phyloP scores from a whole-genome alignment of 805 yeast species.

The Candida tibetensis region DNA sequence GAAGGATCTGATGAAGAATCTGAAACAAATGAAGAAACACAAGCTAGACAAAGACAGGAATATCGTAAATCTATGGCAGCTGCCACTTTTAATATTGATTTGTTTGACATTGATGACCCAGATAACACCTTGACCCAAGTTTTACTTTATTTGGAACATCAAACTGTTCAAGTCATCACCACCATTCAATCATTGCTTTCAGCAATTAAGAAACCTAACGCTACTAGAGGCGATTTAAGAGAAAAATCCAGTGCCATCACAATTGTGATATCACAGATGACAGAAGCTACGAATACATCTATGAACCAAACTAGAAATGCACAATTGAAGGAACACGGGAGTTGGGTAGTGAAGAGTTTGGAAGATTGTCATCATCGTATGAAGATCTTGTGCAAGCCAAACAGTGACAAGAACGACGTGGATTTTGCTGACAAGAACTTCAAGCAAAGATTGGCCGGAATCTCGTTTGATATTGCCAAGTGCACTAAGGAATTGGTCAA shows the following conservation, averaged over 20 bases:
- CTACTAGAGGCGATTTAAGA: conserved; percentile 71
- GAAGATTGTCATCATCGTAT: conserved; percentile 84
- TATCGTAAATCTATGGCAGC: conserved; percentile 48
- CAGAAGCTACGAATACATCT: conserved; percentile 80
- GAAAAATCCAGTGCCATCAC: conserved; percentile 74
- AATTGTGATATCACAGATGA: conserved; percentile 78
- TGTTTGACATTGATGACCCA: conserved; percentile 79
- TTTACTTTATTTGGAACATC: conserved; percentile 83
- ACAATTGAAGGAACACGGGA: conserved; percentile 83
- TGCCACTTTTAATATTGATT: conserved; percentile 64
- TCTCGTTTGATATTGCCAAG: conserved; percentile 94
- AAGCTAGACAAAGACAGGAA: conserved; percentile 43
- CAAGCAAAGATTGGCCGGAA: conserved; percentile 92
- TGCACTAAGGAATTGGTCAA: conserved; percentile 94
- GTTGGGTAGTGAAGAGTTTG: conserved; percentile 84
- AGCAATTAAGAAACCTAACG: conserved; percentile 72
- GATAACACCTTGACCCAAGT: conserved; percentile 86
- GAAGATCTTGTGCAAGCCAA: conserved; percentile 61
- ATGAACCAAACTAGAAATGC: conserved; percentile 87
- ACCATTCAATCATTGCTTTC: conserved; percentile 81
- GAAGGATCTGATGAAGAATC: conserved; percentile 15
- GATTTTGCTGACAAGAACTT: conserved; percentile 84
- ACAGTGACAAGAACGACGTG: conserved; percentile 41
- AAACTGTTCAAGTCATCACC: conserved; percentile 86
- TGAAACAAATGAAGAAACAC: conserved; percentile 23